These are phyloP conservation scores for Syzygium aromaticum DNA, from an alignment of 345 rosid genomes.

Conservation along the genomic window DNA sequence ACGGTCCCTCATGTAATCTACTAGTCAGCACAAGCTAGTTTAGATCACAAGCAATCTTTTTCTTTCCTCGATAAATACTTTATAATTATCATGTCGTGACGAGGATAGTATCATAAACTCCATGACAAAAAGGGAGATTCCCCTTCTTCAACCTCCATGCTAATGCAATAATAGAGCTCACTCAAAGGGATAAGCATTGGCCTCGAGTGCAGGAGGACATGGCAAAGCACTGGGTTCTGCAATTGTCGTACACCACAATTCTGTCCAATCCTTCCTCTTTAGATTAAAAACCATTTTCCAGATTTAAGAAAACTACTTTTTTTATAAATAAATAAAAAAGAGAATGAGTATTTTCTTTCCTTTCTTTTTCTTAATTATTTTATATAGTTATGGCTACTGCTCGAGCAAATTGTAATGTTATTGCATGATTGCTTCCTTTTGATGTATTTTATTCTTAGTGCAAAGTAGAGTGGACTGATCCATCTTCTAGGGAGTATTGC, in stretches of 20 bases:
- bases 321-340: too few species aligned
- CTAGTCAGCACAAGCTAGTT: neutral
- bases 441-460: neutral
- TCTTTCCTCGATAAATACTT: neutral
- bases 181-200: neutral
- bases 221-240: neutral
- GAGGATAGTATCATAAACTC: neutral
- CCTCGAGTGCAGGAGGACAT: neutral
- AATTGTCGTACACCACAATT: neutral
- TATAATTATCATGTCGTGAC: neutral
- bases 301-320: neutral
- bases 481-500: neutral
- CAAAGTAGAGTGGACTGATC: conserved; percentile 3
- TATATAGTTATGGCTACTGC: neutral
- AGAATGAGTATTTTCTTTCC: neutral
- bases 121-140: neutral
- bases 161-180: neutral
- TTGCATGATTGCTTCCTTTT: neutral
- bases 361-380: neutral
- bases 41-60: neutral
- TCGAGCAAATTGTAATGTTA: neutral
- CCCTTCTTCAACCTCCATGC: neutral
- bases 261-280: neutral
- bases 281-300: neutral
- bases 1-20: too few species aligned